Percentiles rank a stretch among this genome's conserved stretches.
These are phyloP conservation scores for Backusella circina DNA, from an alignment of 192 early-diverging fungal species.

Conservation along the genomic window DNA sequence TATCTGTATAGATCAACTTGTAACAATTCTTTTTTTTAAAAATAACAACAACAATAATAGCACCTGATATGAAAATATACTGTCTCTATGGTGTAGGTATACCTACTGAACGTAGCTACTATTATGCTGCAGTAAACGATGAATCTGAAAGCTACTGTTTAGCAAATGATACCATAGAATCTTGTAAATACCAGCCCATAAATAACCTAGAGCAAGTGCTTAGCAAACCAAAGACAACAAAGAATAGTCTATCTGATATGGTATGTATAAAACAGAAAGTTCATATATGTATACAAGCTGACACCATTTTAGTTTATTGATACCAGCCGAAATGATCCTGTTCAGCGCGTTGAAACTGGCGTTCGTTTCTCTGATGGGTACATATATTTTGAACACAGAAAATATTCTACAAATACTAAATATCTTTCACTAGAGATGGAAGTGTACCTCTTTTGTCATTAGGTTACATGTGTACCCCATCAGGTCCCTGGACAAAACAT, in stretches of 20 bases:
- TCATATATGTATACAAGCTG: background rate
- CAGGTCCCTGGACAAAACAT: constrained; percentile 71
- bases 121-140: constrained; percentile 49
- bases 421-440: constrained; percentile 63
- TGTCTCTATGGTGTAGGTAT: constrained; percentile 81
- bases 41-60: constrained; percentile 29
- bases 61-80: constrained; percentile 76
- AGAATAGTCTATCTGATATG: background rate
- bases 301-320: constrained; percentile 43
- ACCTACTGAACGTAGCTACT: constrained; percentile 82
- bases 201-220: background rate
- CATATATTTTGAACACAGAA: background rate
- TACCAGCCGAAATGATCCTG: constrained; percentile 49
- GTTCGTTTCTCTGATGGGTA: constrained; percentile 66
- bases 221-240: background rate
- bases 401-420: background rate
- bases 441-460: constrained; percentile 84
- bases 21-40: background rate
- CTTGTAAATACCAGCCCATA: background rate
- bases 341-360: constrained; percentile 66
- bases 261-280: background rate
- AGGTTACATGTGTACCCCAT: constrained; percentile 81
- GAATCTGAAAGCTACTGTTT: constrained; percentile 7
- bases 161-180: background rate
- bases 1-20: background rate